Evolutionary conservation across 768 basidiomycete species (phyloP).

Genomic region (Podaxis rugospora): DNA sequence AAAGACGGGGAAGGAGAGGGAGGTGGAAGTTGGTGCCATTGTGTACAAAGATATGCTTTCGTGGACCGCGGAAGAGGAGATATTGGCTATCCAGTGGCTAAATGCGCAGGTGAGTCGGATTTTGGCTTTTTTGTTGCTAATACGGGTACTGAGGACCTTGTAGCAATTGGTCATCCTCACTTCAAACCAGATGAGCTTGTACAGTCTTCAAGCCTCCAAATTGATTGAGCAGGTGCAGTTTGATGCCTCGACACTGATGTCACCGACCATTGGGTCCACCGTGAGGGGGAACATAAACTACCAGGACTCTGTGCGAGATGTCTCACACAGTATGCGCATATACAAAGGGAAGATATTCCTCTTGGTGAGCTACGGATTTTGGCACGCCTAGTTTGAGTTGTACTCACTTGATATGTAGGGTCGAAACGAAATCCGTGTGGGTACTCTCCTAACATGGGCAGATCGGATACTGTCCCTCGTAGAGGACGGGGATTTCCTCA

Average conservation of each 20-base stretch:
- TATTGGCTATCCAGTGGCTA: constrained; percentile 83
- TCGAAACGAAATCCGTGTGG: constrained; percentile 65
- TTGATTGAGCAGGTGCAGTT: constrained; percentile 61
- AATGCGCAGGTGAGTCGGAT: constrained; percentile 69
- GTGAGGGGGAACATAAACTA: constrained; percentile 43
- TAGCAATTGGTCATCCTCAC: constrained; percentile 74
- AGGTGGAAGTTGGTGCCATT: constrained; percentile 61
- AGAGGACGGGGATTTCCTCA: constrained; percentile 81
- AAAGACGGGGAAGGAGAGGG: constrained; percentile 55
- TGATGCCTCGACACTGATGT: constrained; percentile 51
- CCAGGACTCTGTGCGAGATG: constrained; percentile 43
- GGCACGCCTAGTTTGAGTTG: constrained; percentile 3
- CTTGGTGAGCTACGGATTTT: constrained; percentile 53
- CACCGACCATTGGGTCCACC: constrained; percentile 46
- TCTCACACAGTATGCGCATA: constrained; percentile 67
- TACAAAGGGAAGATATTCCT: constrained; percentile 93
- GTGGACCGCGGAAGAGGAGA: constrained; percentile 58
- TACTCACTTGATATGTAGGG: constrained; percentile 38
- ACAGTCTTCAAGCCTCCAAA: constrained; percentile 53
- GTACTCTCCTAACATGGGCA: constrained; percentile 90
- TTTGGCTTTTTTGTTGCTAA: constrained; percentile 13
- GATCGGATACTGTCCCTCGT: constrained; percentile 85
- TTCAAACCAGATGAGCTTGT: constrained; percentile 54
- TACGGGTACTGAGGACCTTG: constrained; percentile 9
- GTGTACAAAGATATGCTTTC: constrained; percentile 55